These are phyloP conservation scores for Rubia peregrina DNA, from an alignment of 305 asterid species.

Conservation along the genomic window DNA sequence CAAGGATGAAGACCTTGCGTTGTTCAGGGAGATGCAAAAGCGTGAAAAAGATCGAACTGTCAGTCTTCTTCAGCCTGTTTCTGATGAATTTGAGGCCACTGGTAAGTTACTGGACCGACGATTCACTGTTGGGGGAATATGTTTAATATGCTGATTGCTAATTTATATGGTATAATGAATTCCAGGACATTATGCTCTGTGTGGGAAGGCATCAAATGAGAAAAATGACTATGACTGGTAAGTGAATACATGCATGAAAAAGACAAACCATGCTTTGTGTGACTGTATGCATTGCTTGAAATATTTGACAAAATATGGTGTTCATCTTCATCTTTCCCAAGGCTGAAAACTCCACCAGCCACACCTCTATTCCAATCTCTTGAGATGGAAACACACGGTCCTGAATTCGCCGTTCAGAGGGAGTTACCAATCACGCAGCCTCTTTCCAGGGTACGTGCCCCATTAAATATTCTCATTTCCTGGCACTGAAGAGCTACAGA, in stretches of 20 bases:
- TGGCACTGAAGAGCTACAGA: no score
- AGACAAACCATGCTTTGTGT: background rate
- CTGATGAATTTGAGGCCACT: constrained; percentile 50
- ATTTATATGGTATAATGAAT: background rate
- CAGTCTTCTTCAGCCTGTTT: constrained; percentile 55
- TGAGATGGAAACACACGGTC: constrained; percentile 59
- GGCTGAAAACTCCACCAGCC: constrained; percentile 84
- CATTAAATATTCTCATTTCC: background rate
- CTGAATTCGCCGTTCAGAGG: constrained; percentile 38
- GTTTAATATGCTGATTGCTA: background rate
- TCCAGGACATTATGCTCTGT: constrained; percentile 47
- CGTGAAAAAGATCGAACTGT: constrained; percentile 38
- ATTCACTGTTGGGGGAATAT: background rate
- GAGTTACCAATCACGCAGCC: constrained; percentile 59
- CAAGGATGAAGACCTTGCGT: constrained; percentile 57
- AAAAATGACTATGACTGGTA: constrained; percentile 78
- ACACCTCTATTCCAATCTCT: constrained; percentile 87
- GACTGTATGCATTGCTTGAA: background rate
- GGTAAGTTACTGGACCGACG: constrained; percentile 24
- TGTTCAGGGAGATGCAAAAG: constrained; percentile 55
- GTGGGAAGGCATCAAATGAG: constrained; percentile 39
- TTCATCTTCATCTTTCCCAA: constrained; percentile 5
- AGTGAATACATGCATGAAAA: background rate
- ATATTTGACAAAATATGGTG: background rate
- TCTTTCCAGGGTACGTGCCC: constrained; percentile 51